phyloP scores from a whole-genome alignment of 768 basidiomycete species.

The Imleria badia region DNA sequence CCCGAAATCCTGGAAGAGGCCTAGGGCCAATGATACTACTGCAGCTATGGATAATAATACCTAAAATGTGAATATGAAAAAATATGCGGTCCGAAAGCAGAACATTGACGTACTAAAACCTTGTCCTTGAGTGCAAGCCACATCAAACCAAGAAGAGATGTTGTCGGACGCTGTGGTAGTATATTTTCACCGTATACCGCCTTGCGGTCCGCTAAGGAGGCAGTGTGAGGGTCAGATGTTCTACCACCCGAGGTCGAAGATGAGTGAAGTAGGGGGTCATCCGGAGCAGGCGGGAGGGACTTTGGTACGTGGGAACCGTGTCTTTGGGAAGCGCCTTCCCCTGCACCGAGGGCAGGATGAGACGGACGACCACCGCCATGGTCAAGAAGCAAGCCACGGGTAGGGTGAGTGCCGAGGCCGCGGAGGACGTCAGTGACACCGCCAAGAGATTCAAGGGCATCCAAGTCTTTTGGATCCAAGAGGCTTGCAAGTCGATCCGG shows the following conservation, averaged over 20 bases:
- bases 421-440: conserved; percentile 65
- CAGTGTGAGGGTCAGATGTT: conserved; percentile 24
- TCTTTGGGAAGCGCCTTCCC: conserved; percentile 32
- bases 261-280: conserved; percentile 7
- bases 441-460: conserved; percentile 64
- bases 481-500: conserved; percentile 79
- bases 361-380: neutral
- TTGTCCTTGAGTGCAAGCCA: conserved; percentile 88
- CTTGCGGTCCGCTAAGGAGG: conserved; percentile 58
- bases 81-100: neutral
- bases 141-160: conserved; percentile 74
- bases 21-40: conserved; percentile 88
- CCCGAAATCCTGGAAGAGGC: conserved; percentile 93
- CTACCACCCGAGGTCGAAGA: conserved; percentile 10
- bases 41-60: conserved; percentile 91
- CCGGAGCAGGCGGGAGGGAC: neutral
- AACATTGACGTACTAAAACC: conserved; percentile 61
- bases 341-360: conserved; percentile 27
- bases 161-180: conserved; percentile 67
- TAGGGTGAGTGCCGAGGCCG: conserved; percentile 69
- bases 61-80: conserved; percentile 38
- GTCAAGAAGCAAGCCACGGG: conserved; percentile 41
- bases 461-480: conserved; percentile 85
- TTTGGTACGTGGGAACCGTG: conserved; percentile 23
- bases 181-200: conserved; percentile 75